These are phyloP conservation scores for Termitomyces sp. DNA, from an alignment of 768 basidiomycete genomes.

Conservation along the genomic window DNA sequence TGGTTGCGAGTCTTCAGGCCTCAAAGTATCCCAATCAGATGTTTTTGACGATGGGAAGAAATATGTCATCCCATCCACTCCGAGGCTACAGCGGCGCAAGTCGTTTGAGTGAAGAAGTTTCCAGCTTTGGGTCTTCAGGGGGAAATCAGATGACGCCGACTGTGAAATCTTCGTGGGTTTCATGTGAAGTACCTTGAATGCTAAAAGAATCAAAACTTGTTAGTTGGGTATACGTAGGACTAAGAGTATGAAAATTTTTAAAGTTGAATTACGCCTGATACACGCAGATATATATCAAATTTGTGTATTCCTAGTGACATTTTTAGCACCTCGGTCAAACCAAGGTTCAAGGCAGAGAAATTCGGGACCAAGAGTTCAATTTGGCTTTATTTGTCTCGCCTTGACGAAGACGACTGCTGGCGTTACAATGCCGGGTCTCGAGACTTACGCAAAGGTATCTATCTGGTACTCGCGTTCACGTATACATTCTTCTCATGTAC, in stretches of 20 bases:
- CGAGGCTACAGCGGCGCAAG: background rate
- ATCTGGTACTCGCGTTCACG: background rate
- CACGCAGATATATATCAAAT: no score
- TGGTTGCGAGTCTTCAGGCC: background rate
- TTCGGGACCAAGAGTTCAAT: background rate
- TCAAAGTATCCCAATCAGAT: background rate
- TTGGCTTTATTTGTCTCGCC: background rate
- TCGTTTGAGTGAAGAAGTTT: background rate
- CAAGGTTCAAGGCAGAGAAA: no score
- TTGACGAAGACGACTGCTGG: background rate
- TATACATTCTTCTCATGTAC: background rate
- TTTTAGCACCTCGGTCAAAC: no score
- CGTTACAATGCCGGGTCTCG: slow-evolving; percentile 31
- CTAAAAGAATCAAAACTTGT: background rate
- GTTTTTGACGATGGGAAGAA: background rate
- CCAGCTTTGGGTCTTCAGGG: background rate
- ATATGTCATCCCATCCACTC: background rate
- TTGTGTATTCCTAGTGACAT: no score
- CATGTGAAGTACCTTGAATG: background rate
- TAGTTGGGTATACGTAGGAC: background rate
- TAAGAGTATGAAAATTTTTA: background rate
- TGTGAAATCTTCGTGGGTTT: background rate
- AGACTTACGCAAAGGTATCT: slow-evolving; percentile 42
- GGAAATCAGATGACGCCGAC: background rate
- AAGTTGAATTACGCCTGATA: background rate